Base-by-base conservation (phyloP, 164 flowering plant species). In the Litsea cubeba region DNA sequence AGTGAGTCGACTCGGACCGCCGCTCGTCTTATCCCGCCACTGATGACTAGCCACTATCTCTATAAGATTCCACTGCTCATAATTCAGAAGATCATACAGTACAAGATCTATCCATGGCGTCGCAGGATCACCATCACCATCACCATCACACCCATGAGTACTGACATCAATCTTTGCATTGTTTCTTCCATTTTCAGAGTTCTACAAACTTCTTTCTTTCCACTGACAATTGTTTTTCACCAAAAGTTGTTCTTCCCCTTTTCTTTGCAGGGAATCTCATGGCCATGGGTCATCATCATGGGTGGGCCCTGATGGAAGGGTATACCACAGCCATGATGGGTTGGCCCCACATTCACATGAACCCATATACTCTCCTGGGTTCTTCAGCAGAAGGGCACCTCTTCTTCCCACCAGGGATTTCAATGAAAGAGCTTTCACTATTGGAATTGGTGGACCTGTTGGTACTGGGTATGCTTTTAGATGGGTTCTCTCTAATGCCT, bases 381-480 rank as follows among this genome's bases (percentile, higher is more conserved):
- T 15, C 78, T 95, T 93, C 81, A 87, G 83, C 83, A 85, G 90
- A 82, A 84, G 97, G 78, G 96, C 97, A 71, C 93, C 83, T 20
- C 97, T 90, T 3, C 84, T 93, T 70, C 67, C 81, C 54, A 76
- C 81, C 46, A 79, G 99, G 50, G 88, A 93, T 83, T 95, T 88
- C 86, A 85, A 71, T 22, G 96, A 92, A 76, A 79, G 98, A 77
- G 98, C 98, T 77, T 95, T 95, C 75, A 95, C 99, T 24, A 74
- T 95, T 77, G 98, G 99, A 25, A 95, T 95, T 77, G 99, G 99
- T 62, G 98, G 98, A 1, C 98, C 99, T 57, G 99, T 95, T 63
- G 99, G 99, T 28, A 93, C 99, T 80, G 99, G 99, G 99, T 93
- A 65, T 15, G 14, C 17, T 24, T 26, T 14, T 15, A 26, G 3